Percentiles rank a stretch among this genome's conserved stretches.
phyloP scores from a whole-genome alignment of 345 rosid species.

The Salix exigua region DNA sequence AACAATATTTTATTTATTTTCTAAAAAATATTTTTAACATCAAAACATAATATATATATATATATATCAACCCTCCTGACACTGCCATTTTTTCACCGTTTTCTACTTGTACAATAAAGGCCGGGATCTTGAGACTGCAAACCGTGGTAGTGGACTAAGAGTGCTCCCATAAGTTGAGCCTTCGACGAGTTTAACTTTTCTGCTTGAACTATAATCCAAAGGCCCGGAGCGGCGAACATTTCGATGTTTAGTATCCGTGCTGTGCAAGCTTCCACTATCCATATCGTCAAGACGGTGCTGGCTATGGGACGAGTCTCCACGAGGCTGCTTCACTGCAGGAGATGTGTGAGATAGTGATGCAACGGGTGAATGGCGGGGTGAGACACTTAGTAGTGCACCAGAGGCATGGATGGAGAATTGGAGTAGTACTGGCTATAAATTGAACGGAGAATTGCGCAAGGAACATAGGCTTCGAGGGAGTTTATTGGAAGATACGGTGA shows the following conservation, averaged over 20 bases:
- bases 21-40: too few species aligned
- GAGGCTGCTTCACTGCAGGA: slow-evolving; percentile 37
- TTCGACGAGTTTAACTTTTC: slow-evolving; percentile 51
- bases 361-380: slow-evolving; percentile 77
- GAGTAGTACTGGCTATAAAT: slow-evolving; percentile 85
- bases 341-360: slow-evolving; percentile 65
- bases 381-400: slow-evolving; percentile 43
- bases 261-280: slow-evolving; percentile 43
- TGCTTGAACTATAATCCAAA: slow-evolving; percentile 77
- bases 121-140: slow-evolving; percentile 94
- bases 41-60: too few species aligned
- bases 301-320: too few species aligned
- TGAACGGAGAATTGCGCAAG: slow-evolving; percentile 80
- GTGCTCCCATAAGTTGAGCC: slow-evolving; percentile 75
- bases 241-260: slow-evolving; percentile 44
- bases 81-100: neutral
- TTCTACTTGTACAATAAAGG: slow-evolving; percentile 81
- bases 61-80: neutral
- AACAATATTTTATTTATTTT: too few species aligned
- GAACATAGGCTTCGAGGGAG: slow-evolving; percentile 79
- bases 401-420: slow-evolving; percentile 60
- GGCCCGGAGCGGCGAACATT: slow-evolving; percentile 90
- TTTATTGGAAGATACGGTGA: slow-evolving; percentile 90
- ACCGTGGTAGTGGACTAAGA: slow-evolving; percentile 85
- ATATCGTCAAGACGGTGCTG: slow-evolving; percentile 39